Conservation (phyloP, 1,284 basidiomycete genomes). For the Apiotrichum veenhuisii region DNA sequence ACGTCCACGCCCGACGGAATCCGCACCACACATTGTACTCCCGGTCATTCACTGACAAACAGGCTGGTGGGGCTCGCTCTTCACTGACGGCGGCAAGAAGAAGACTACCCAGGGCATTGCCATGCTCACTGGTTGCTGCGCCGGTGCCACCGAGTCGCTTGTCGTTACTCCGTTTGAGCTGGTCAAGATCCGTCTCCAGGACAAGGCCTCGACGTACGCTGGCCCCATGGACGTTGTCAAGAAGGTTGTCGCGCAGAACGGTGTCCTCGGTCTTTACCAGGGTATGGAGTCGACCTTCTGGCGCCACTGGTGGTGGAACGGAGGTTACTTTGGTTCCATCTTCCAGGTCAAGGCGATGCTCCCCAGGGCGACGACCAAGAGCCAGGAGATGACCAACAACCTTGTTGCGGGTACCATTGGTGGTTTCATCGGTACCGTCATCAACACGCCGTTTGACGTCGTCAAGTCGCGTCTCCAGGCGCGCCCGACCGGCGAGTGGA, state of each 20-base stretch:
- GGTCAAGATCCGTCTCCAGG: constrained; percentile 92
- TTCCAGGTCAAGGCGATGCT: constrained; percentile 73
- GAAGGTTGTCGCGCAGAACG: constrained; percentile 70
- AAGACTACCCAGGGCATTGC: constrained; percentile 87
- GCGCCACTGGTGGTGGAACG: constrained; percentile 86
- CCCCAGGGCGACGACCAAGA: constrained; percentile 75
- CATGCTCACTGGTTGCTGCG: constrained; percentile 83
- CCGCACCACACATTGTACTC: no score
- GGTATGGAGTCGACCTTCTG: constrained; percentile 96
- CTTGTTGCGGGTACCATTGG: constrained; percentile 86
- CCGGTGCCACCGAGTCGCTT: constrained; percentile 92
- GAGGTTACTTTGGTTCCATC: constrained; percentile 89
- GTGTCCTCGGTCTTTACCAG: constrained; percentile 64
- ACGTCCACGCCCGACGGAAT: no score
- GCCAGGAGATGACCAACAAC: constrained; percentile 79
- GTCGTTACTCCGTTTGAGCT: constrained; percentile 88
- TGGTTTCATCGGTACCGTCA: constrained; percentile 73
- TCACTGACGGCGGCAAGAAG: constrained; percentile 57
- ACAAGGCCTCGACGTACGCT: constrained; percentile 79
- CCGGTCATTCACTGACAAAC: constrained; percentile 54
- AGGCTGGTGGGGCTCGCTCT: constrained; percentile 84
- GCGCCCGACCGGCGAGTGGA: constrained; percentile 80
- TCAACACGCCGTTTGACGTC: constrained; percentile 63
- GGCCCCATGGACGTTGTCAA: constrained; percentile 88
- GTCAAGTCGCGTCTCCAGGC: constrained; percentile 89